Evolutionary conservation across 345 rosid genomes (phyloP), one percentile per base, ranked within the genome.

Genomic region (Bruguiera gymnorhiza): DNA sequence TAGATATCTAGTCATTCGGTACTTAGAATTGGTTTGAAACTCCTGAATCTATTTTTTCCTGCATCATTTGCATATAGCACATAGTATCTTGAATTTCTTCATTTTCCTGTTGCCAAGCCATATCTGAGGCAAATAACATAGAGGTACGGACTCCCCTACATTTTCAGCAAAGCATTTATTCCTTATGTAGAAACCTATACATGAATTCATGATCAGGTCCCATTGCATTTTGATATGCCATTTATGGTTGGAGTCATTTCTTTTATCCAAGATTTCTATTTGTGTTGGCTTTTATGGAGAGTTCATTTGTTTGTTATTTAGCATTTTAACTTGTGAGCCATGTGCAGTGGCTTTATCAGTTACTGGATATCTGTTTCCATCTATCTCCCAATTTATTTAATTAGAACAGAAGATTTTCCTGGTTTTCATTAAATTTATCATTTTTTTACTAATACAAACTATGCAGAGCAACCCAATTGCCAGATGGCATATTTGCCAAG

Each of bases 401-500:
- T 56, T 56, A 10, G 30, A 55, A 46, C 48, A 23, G 52, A 36
- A 63, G 70, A 70, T 20, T 73, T 60, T 69, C 52, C 71, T 67
- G 34, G 39, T 19, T 27, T 51, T 52, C 6, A 54, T 64, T 70
- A 59, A 46, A 36, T 23, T 54, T 19, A 63, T 66, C 27, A 32
- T 30, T 53, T 73, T 27, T 27, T 75, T 53, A 83, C 60, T 75
- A 70, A 21, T 34, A 39, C 48, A 67, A 63, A 73, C 70, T 78
- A 46, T 88, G 87, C 89, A 96, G 99, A 90, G 98, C 76, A 92
- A 96, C 76, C 99, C 99, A 39, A 75, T 93, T 65, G 92, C 97
- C 16, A 89, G 99, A 81, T 96, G 99, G 99, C 99, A 93, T 84
- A 84, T 91, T 63, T 87, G 97, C 81, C 98, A 86, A 81, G 93